Percentiles rank a stretch among this genome's conserved stretches.
phyloP scores from a whole-genome alignment of 2,329 filamentous ascomycete genomes.

The Cylindrodendrum hubeiense region DNA sequence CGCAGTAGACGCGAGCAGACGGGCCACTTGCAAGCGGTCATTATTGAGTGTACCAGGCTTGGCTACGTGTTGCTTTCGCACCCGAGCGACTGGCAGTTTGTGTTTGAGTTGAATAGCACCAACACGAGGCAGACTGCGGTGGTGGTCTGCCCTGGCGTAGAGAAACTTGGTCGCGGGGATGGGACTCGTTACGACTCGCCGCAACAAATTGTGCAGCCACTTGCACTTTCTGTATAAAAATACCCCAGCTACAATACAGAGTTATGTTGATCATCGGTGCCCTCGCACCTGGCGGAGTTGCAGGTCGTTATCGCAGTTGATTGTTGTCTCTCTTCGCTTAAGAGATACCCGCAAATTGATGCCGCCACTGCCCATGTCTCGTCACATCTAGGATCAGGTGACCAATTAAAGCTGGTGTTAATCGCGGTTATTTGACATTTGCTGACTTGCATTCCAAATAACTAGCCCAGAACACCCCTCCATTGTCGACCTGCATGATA shows the following conservation, averaged over 20 bases:
- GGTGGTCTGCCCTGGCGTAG: conserved; percentile 46
- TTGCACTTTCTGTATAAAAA: background rate
- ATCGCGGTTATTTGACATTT: background rate
- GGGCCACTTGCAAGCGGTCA: conserved; percentile 53
- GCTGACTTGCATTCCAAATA: background rate
- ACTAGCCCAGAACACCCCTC: background rate
- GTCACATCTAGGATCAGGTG: background rate
- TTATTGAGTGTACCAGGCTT: conserved; percentile 54
- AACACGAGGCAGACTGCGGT: conserved; percentile 26
- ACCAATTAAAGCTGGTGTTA: background rate
- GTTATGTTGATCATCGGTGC: background rate
- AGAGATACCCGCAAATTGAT: too few species aligned
- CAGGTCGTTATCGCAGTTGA: background rate
- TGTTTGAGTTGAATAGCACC: conserved; percentile 29
- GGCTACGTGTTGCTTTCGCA: conserved; percentile 59
- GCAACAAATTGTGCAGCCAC: conserved; percentile 37
- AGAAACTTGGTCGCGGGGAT: conserved; percentile 44
- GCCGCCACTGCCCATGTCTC: too few species aligned
- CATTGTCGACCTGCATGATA: background rate
- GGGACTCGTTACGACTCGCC: conserved; percentile 39
- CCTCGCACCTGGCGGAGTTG: background rate
- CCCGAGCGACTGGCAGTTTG: conserved; percentile 53
- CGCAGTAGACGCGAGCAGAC: conserved; percentile 48
- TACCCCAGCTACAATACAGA: background rate
- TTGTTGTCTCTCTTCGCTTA: background rate